These are phyloP conservation scores for Aspergillus biplanus DNA, from an alignment of 495 filamentous ascomycete genomes.

Conservation along the genomic window DNA sequence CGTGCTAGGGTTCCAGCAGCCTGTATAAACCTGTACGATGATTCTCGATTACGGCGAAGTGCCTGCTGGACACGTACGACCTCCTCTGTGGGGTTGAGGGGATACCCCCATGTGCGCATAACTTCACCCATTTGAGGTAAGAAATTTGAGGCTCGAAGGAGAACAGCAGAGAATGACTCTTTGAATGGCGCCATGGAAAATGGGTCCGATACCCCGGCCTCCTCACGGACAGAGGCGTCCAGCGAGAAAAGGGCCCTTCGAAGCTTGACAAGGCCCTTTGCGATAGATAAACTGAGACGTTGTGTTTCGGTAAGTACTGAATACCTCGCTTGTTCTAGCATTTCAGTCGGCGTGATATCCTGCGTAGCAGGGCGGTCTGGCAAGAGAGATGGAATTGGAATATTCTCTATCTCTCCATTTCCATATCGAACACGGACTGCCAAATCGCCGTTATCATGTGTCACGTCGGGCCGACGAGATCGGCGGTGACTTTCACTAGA, in stretches of 20 bases:
- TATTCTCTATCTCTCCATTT: constrained; percentile 64
- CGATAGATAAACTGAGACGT: constrained; percentile 56
- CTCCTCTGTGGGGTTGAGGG: constrained; percentile 55
- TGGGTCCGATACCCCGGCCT: constrained; percentile 22
- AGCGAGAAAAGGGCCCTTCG: constrained; percentile 61
- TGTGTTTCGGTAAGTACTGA: constrained; percentile 54
- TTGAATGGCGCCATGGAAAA: constrained; percentile 38
- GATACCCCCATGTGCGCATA: constrained; percentile 61
- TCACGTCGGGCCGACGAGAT: constrained; percentile 40
- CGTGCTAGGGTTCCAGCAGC: constrained; percentile 64
- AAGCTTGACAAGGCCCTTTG: constrained; percentile 58
- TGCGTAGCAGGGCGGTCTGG: constrained; percentile 34
- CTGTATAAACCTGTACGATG: constrained; percentile 67
- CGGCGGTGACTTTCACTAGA: constrained; percentile 47
- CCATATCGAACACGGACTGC: constrained; percentile 62
- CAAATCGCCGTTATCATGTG: constrained; percentile 39
- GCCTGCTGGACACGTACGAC: constrained; percentile 59
- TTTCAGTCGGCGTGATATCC: constrained; percentile 18
- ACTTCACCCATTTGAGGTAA: constrained; percentile 61
- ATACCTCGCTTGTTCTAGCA: constrained; percentile 46
- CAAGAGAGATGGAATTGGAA: constrained; percentile 43
- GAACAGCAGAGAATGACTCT: constrained; percentile 48
- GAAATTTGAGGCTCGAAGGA: constrained; percentile 52
- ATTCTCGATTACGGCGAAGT: constrained; percentile 59
- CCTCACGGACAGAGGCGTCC: constrained; percentile 37